These are phyloP conservation scores for Fusarium sp. DNA, from an alignment of 2,329 filamentous ascomycete species.

Conservation along the genomic window DNA sequence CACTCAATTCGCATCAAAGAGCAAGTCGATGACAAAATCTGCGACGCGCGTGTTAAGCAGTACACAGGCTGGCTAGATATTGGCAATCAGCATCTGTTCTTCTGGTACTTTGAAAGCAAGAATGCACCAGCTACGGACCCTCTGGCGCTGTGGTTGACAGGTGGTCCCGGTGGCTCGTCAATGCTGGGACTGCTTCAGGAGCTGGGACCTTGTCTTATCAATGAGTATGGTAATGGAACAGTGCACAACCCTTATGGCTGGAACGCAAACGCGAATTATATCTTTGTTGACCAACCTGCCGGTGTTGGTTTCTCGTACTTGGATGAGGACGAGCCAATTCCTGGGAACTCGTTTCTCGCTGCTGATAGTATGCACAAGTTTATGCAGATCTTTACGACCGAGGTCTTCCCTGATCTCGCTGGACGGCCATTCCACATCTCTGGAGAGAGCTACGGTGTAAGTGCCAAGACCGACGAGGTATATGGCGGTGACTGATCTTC, in stretches of 20 bases:
- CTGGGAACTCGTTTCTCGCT: conserved; percentile 34
- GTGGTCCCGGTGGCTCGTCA: conserved; percentile 31
- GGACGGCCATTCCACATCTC: conserved; percentile 33
- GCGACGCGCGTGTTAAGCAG: conserved; percentile 38
- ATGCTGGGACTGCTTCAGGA: conserved; percentile 40
- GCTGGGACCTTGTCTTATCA: conserved; percentile 34
- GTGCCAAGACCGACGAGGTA: neutral
- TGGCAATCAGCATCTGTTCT: conserved; percentile 36
- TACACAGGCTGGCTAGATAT: conserved; percentile 39
- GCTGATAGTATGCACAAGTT: conserved; percentile 37
- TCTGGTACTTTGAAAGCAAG: conserved; percentile 43
- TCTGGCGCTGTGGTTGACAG: conserved; percentile 39
- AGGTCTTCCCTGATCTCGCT: conserved; percentile 21
- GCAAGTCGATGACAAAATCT: conserved; percentile 26
- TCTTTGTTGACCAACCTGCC: conserved; percentile 41
- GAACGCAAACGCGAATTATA: conserved; percentile 40
- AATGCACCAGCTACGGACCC: conserved; percentile 27
- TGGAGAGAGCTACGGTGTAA: conserved; percentile 38
- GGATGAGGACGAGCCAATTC: conserved; percentile 26
- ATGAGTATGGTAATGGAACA: conserved; percentile 26
- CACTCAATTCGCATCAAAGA: conserved; percentile 38
- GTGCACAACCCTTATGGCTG: conserved; percentile 34
- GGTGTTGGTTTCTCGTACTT: conserved; percentile 40
- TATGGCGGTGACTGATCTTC: neutral
- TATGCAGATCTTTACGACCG: conserved; percentile 28